Percentiles rank a stretch among this genome's conserved stretches.
Conservation (phyloP, 108 stramenopile genomes). For the Phaeodactylum tricornutum region DNA sequence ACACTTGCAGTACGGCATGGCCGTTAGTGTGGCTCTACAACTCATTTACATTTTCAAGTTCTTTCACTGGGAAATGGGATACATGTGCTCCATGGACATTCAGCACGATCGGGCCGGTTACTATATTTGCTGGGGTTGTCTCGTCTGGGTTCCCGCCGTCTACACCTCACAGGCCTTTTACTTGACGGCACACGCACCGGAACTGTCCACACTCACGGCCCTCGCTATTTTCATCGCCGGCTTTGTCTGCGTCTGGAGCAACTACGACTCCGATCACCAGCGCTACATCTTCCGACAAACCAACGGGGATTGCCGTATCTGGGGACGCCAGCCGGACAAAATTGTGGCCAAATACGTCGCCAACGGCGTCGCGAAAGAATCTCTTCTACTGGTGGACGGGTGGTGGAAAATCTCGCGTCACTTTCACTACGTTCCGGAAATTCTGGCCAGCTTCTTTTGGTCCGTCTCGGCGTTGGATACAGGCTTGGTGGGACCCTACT, state of each 20-base stretch:
- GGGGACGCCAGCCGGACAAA: slow-evolving; percentile 79
- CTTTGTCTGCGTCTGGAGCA: slow-evolving; percentile 64
- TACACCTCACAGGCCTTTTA: slow-evolving; percentile 88
- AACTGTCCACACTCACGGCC: slow-evolving; percentile 46
- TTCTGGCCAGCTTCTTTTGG: slow-evolving; percentile 90
- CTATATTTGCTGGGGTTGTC: slow-evolving; percentile 98
- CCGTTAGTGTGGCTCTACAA: slow-evolving; percentile 66
- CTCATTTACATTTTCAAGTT: slow-evolving; percentile 95
- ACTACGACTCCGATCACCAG: slow-evolving; percentile 97
- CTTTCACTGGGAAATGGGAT: slow-evolving; percentile 99
- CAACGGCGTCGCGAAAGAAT: slow-evolving; percentile 34
- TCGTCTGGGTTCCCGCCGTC: slow-evolving; percentile 96
- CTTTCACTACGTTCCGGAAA: slow-evolving; percentile 95
- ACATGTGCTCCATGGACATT: slow-evolving; percentile 99
- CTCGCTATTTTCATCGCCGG: slow-evolving; percentile 57
- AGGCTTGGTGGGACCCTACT: slow-evolving; percentile 64
- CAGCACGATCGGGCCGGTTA: slow-evolving; percentile 71
- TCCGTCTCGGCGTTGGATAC: slow-evolving; percentile 51
- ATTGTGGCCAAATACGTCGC: slow-evolving; percentile 88
- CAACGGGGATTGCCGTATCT: slow-evolving; percentile 73
- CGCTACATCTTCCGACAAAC: slow-evolving; percentile 86
- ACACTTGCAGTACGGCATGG: slow-evolving; percentile 43
- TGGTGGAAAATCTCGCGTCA: slow-evolving; percentile 92
- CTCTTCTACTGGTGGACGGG: slow-evolving; percentile 71
- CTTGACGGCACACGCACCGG: slow-evolving; percentile 74